phyloP scores from a whole-genome alignment of 2,329 filamentous ascomycete species.

The Escovopsis weberi region DNA sequence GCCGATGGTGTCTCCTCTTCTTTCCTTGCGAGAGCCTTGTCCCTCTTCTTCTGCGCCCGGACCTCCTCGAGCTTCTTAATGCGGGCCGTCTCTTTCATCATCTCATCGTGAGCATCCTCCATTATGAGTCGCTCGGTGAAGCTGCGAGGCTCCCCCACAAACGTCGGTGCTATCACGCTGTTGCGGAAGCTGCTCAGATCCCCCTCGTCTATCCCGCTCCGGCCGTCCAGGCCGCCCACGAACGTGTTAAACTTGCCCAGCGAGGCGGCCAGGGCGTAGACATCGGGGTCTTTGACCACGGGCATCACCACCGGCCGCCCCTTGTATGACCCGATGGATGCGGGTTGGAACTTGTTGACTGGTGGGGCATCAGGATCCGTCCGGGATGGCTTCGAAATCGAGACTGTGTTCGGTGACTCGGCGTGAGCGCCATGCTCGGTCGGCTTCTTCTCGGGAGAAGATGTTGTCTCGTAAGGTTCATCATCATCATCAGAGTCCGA shows the following conservation, averaged over 20 bases:
- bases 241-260: constrained; percentile 35
- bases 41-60: too few species aligned
- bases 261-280: constrained; percentile 33
- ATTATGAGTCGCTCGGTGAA: constrained; percentile 34
- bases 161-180: constrained; percentile 23
- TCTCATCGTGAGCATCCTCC: constrained; percentile 27
- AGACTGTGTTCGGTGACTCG: constrained; percentile 27
- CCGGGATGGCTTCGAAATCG: constrained; percentile 19
- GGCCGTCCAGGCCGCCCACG: constrained; percentile 38
- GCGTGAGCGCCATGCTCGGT: constrained; percentile 15
- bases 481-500: constrained; percentile 19
- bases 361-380: constrained; percentile 17
- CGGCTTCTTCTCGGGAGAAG: background rate
- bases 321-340: constrained; percentile 39
- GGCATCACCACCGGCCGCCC: constrained; percentile 38
- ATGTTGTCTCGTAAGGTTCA: constrained; percentile 4
- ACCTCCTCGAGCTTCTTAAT: too few species aligned
- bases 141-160: constrained; percentile 30
- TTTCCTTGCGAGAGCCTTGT: too few species aligned
- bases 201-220: constrained; percentile 32
- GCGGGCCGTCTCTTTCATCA: constrained; percentile 1
- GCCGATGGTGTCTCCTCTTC: too few species aligned
- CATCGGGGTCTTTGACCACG: constrained; percentile 32
- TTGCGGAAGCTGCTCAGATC: constrained; percentile 29
- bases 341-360: constrained; percentile 20